These are phyloP conservation scores for Glomus cerebriforme DNA, from an alignment of 192 early-diverging fungal species.

Conservation along the genomic window DNA sequence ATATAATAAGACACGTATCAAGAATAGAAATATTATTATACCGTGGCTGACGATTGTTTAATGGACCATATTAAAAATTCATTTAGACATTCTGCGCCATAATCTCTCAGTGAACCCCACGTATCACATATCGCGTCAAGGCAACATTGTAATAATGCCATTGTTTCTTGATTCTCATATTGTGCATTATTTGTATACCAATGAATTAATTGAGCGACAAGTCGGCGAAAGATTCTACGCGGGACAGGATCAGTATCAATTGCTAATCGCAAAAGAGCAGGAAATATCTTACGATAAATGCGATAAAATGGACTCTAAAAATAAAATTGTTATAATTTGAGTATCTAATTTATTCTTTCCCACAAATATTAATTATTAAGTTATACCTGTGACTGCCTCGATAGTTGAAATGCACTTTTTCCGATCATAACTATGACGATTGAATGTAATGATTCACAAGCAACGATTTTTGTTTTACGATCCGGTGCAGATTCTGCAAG, in stretches of 20 bases:
- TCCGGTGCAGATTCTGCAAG: slow-evolving; percentile 75
- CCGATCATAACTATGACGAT: slow-evolving; percentile 77
- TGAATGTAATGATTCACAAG: slow-evolving; percentile 74
- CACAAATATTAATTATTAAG: neutral
- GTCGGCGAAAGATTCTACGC: slow-evolving; percentile 65
- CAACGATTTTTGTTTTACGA: slow-evolving; percentile 73
- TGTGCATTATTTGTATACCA: slow-evolving; percentile 78
- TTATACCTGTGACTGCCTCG: slow-evolving; percentile 44
- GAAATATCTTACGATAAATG: slow-evolving; percentile 68
- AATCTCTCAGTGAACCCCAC: slow-evolving; percentile 62
- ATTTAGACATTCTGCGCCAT: slow-evolving; percentile 70
- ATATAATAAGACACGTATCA: neutral
- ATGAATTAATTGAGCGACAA: slow-evolving; percentile 72
- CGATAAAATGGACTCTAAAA: slow-evolving; percentile 61
- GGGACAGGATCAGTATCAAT: slow-evolving; percentile 72
- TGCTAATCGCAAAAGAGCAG: slow-evolving; percentile 67
- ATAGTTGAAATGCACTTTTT: slow-evolving; percentile 53
- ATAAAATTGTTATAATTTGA: no score
- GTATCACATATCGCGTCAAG: slow-evolving; percentile 62
- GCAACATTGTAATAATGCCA: slow-evolving; percentile 66
- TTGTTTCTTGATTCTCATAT: slow-evolving; percentile 79
- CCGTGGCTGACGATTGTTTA: slow-evolving; percentile 59
- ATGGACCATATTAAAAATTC: slow-evolving; percentile 80
- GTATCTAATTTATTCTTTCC: neutral
- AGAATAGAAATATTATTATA: slow-evolving; percentile 8